Evolutionary conservation across 805 yeast genomes (phyloP).

Genomic region (Sugiyamaella marilandica): DNA sequence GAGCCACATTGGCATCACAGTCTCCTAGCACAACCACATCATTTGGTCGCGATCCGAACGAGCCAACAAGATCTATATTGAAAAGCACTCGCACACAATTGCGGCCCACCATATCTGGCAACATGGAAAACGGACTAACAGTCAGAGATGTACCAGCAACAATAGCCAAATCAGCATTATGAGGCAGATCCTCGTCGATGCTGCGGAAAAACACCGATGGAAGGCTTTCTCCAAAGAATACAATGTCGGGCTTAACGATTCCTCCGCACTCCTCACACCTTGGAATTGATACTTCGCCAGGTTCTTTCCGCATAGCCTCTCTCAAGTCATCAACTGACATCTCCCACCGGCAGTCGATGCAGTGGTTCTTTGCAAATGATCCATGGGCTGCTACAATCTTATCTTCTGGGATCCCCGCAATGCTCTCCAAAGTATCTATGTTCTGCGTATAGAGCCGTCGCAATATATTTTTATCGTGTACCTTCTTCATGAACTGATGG

Average conservation of each 20-base stretch:
- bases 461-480: slow-evolving; percentile 59
- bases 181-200: slow-evolving; percentile 56
- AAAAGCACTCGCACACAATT: slow-evolving; percentile 56
- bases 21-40: slow-evolving; percentile 60
- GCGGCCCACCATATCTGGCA: slow-evolving; percentile 61
- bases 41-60: slow-evolving; percentile 46
- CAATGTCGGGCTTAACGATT: slow-evolving; percentile 86
- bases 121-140: slow-evolving; percentile 83
- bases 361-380: slow-evolving; percentile 78
- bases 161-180: slow-evolving; percentile 60
- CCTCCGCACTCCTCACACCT: slow-evolving; percentile 50
- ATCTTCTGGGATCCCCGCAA: slow-evolving; percentile 67
- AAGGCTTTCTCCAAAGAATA: slow-evolving; percentile 86
- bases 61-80: slow-evolving; percentile 76
- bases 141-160: slow-evolving; percentile 91
- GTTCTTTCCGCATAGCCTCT: slow-evolving; percentile 18
- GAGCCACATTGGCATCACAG: slow-evolving; percentile 61
- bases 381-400: slow-evolving; percentile 90
- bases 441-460: slow-evolving; percentile 84
- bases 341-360: slow-evolving; percentile 64
- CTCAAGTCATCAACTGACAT: slow-evolving; percentile 44
- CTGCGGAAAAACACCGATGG: slow-evolving; percentile 64
- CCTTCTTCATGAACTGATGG: slow-evolving; percentile 64
- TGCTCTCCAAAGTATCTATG: slow-evolving; percentile 84
- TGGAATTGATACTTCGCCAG: slow-evolving; percentile 6